These are phyloP conservation scores for Macrophomina pseudophaseolina DNA, from an alignment of 2,329 filamentous ascomycete species.

Conservation along the genomic window DNA sequence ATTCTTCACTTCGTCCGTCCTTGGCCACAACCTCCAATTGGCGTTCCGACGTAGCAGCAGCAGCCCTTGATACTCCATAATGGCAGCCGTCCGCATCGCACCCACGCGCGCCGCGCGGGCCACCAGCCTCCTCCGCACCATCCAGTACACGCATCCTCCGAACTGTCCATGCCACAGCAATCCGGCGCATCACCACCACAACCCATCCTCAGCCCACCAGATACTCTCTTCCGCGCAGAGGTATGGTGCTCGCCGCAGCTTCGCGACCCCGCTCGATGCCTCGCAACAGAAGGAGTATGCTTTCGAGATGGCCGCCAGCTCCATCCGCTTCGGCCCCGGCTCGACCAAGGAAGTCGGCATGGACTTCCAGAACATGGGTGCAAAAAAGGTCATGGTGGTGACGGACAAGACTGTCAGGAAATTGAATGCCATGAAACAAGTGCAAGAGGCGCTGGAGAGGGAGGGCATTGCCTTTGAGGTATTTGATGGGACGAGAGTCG, in stretches of 20 bases:
- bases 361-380: conserved; percentile 92
- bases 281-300: conserved; percentile 90
- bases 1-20: neutral
- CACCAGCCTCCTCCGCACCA: conserved; percentile 77
- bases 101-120: conserved; percentile 63
- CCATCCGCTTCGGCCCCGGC: conserved; percentile 91
- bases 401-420: conserved; percentile 83
- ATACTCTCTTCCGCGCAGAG: conserved; percentile 32
- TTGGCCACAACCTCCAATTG: neutral
- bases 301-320: conserved; percentile 97
- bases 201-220: conserved; percentile 42
- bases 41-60: neutral
- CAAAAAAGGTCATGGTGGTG: conserved; percentile 86
- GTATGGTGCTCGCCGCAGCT: conserved; percentile 60
- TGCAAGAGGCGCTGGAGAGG: conserved; percentile 75
- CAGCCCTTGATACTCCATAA: neutral
- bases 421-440: conserved; percentile 88
- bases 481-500: conserved; percentile 79
- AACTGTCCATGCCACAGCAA: conserved; percentile 93
- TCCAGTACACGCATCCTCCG: conserved; percentile 87
- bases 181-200: conserved; percentile 73
- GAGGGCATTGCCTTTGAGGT: conserved; percentile 83
- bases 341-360: conserved; percentile 96
- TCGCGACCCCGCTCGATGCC: conserved; percentile 78
- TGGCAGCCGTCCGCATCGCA: conserved; percentile 43